Percentiles rank a stretch among this genome's conserved stretches.
phyloP scores from a whole-genome alignment of 2,329 filamentous ascomycete species.

The Paecilomyces sp. region DNA sequence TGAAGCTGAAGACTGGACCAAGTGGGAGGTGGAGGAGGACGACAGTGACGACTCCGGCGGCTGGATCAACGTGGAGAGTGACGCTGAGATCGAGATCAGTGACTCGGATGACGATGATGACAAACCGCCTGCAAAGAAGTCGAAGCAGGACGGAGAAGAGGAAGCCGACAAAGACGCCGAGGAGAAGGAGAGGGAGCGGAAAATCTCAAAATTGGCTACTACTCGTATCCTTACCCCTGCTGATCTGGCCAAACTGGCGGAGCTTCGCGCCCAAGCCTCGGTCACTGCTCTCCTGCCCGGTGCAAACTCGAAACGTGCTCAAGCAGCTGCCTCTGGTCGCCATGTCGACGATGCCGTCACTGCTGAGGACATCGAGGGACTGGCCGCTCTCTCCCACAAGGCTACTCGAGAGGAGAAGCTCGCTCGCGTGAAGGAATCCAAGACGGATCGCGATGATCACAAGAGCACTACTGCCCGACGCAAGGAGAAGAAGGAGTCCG shows the following conservation, averaged over 20 bases:
- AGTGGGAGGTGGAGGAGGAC: slow-evolving; percentile 56
- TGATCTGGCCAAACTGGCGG: slow-evolving; percentile 88
- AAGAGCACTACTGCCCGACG: slow-evolving; percentile 77
- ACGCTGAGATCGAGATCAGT: slow-evolving; percentile 67
- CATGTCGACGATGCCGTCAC: slow-evolving; percentile 86
- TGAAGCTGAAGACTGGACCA: slow-evolving; percentile 49
- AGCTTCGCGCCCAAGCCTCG: slow-evolving; percentile 68
- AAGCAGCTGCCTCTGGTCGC: slow-evolving; percentile 45
- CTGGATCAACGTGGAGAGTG: slow-evolving; percentile 85
- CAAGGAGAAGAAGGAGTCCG: slow-evolving; percentile 76
- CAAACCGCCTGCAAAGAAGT: slow-evolving; percentile 58
- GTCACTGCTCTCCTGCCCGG: slow-evolving; percentile 57
- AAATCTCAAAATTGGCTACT: slow-evolving; percentile 63
- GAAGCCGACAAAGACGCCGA: slow-evolving; percentile 22
- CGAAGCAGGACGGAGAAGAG: slow-evolving; percentile 42
- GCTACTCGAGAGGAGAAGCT: slow-evolving; percentile 83
- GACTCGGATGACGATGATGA: slow-evolving; percentile 65
- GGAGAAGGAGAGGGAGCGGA: slow-evolving; percentile 18
- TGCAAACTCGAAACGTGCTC: slow-evolving; percentile 37
- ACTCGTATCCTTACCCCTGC: slow-evolving; percentile 92
- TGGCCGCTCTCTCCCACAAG: slow-evolving; percentile 65
- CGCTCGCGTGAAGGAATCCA: slow-evolving; percentile 73
- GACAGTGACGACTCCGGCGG: slow-evolving; percentile 69
- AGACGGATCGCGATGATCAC: slow-evolving; percentile 70
- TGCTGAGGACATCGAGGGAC: slow-evolving; percentile 83